Evolutionary conservation across 1,139 yeast species (phyloP), one percentile per base, ranked within the genome.

Genomic region (Taphrina deformans): DNA sequence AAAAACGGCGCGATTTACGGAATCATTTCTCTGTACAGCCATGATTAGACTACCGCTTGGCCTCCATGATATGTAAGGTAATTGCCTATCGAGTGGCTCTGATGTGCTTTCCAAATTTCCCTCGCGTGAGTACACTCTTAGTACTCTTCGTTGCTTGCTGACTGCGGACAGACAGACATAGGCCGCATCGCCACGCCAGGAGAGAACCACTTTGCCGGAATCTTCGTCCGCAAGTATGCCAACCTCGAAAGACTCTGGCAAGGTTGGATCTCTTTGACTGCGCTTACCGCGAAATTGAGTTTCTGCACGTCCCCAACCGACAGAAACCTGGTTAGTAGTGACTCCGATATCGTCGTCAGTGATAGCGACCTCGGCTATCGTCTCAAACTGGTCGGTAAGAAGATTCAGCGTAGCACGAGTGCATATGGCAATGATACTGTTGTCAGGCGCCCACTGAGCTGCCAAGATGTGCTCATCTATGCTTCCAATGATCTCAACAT

Each of bases 221-320:
- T 92, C 85, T 3, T 81, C 71, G 0, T 79, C 78, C 12, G 69
- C 67, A 5, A 65, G 60, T 1, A 66, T 56, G 55, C 98, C 98
- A 35, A 79, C 76, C 73, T 92, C 96, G 4, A 86, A 83, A 70
- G 82, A 83, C 50, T 85, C 83, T 0, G 87, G 87, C 75, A 93
- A 88, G 0, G 99, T 95, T n/a, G 99, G 99, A 75, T 95, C 99
- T 73, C 93, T 83, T 71, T 86, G 86, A 50, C 90, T 93, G 67
- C 99, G 99, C 72, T 84, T 86, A 60, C 99, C 99, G 75, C 89
- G 87, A 75, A 95, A 95, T 76, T 95, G 99, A 0, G 99, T 95
- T 75, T 93, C 99, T 69, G 88, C 86, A 71, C 88, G 89, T 72
- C 99, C 99, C 99, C 99, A 95, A 21, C 99, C 99, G 44, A 93